A percentile compares a stretch with the other conserved stretches of the same genome.
phyloP scores from a whole-genome alignment of 1,139 yeast genomes.

The Sugiyamaella paludigena region DNA sequence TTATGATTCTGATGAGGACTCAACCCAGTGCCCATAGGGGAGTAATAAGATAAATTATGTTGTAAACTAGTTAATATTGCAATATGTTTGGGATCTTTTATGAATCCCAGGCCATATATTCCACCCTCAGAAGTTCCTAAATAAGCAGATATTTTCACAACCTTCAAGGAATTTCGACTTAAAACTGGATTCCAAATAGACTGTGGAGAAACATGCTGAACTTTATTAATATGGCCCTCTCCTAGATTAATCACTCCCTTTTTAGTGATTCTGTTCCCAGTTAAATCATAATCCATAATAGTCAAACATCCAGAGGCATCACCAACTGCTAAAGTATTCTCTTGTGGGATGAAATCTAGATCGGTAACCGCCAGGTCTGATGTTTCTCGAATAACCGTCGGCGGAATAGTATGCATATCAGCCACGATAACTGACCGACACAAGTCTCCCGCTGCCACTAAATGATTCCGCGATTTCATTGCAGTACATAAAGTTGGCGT shows the following conservation, averaged over 20 bases:
- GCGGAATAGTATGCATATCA: neutral
- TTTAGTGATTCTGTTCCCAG: neutral
- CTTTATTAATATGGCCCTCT: constrained; percentile 11
- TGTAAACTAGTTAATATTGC: constrained; percentile 3
- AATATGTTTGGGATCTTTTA: constrained; percentile 1
- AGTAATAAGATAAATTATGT: neutral
- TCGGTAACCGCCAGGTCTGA: constrained; percentile 7
- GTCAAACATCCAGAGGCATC: constrained; percentile 7
- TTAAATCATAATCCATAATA: constrained; percentile 1
- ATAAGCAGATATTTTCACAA: constrained; percentile 9
- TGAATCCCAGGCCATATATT: constrained; percentile 6
- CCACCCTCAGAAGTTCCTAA: constrained; percentile 13
- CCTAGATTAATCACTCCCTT: neutral
- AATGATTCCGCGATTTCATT: neutral
- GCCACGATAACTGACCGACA: constrained; percentile 1
- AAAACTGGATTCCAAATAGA: constrained; percentile 14
- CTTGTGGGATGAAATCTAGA: constrained; percentile 1
- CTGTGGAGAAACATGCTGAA: neutral
- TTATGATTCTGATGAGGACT: neutral
- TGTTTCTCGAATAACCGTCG: constrained; percentile 1
- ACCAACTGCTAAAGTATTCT: constrained; percentile 4
- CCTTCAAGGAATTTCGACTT: neutral
- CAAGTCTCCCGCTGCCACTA: constrained; percentile 11
- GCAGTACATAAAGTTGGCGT: constrained; percentile 7
- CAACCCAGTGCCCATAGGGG: neutral